Evolutionary conservation across 2,329 filamentous ascomycete genomes (phyloP).

Genomic region (Aspergillus felis): DNA sequence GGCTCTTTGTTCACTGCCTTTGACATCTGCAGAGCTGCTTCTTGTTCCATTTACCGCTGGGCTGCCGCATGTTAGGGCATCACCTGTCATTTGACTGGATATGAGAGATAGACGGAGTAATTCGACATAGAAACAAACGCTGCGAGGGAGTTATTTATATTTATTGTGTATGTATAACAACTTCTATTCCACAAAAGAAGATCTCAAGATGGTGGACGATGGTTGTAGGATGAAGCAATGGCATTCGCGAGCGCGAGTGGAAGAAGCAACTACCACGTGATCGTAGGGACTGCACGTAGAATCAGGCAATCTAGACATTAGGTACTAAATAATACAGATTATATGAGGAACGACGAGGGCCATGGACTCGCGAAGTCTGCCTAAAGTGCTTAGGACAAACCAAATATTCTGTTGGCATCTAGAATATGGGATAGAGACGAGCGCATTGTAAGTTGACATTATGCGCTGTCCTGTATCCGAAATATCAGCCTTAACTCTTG

Average conservation of each 20-base stretch:
- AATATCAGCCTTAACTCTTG: not conserved
- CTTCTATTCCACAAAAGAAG: not conserved
- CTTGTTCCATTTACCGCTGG: slow-evolving; percentile 12
- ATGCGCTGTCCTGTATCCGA: not conserved
- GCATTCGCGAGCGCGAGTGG: too few relatives aligned
- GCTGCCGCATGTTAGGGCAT: slow-evolving; percentile 1
- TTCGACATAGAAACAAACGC: not conserved
- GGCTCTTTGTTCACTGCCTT: slow-evolving; percentile 6
- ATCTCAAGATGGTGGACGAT: not conserved
- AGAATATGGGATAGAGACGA: not conserved
- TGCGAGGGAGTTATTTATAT: not conserved
- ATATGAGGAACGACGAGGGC: not conserved
- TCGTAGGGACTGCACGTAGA: too few relatives aligned
- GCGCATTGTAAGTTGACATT: not conserved
- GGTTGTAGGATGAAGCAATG: not conserved
- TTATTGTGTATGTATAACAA: not conserved
- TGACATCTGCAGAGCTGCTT: slow-evolving; percentile 4
- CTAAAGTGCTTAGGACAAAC: not conserved
- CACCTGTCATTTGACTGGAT: not conserved
- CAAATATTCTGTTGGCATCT: not conserved
- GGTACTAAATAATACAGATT: not conserved
- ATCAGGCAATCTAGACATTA: too few relatives aligned
- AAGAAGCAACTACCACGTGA: too few relatives aligned
- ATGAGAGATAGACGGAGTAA: not conserved
- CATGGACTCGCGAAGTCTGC: not conserved